phyloP scores from a whole-genome alignment of 2,329 filamentous ascomycete genomes.

The Trichophyton mentagrophytes region DNA sequence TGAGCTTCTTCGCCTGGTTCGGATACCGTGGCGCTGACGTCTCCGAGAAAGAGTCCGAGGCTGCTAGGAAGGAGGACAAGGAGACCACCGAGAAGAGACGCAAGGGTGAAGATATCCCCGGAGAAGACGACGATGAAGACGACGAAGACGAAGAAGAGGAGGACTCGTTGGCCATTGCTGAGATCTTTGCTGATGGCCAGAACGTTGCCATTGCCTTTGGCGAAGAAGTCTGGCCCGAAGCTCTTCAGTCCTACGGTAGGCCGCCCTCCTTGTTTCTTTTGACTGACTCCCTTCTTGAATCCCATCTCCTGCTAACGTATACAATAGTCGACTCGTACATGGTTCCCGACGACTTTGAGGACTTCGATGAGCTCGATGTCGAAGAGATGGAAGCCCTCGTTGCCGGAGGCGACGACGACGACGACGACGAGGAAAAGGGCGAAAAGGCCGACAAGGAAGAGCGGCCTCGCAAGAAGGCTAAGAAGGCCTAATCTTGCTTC shows the following conservation, averaged over 20 bases:
- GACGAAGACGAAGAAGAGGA: slow-evolving; percentile 51
- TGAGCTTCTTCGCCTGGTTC: slow-evolving; percentile 85
- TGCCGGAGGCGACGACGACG: slow-evolving; percentile 36
- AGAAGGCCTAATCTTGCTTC: slow-evolving; percentile 8
- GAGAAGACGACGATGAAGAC: slow-evolving; percentile 35
- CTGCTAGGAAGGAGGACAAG: slow-evolving; percentile 48
- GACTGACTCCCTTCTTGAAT: not conserved
- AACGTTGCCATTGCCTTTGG: slow-evolving; percentile 67
- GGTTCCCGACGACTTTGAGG: slow-evolving; percentile 46
- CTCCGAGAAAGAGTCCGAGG: slow-evolving; percentile 56
- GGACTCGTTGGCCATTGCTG: slow-evolving; percentile 54
- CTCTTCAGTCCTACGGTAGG: slow-evolving; percentile 84
- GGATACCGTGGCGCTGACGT: slow-evolving; percentile 61
- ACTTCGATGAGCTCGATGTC: slow-evolving; percentile 38
- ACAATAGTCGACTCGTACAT: slow-evolving; percentile 58
- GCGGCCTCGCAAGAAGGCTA: slow-evolving; percentile 18
- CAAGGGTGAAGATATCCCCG: slow-evolving; percentile 41
- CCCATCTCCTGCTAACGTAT: slow-evolving; percentile 17
- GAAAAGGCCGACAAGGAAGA: slow-evolving; percentile 22
- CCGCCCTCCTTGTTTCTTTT: slow-evolving; percentile 15
- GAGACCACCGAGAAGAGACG: slow-evolving; percentile 42
- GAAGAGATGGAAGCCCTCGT: slow-evolving; percentile 33
- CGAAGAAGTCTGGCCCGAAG: slow-evolving; percentile 80
- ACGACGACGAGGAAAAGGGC: slow-evolving; percentile 33
- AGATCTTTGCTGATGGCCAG: slow-evolving; percentile 81